phyloP scores from a whole-genome alignment of 73 alveolate species.

The Tetrahymena thermophila region DNA sequence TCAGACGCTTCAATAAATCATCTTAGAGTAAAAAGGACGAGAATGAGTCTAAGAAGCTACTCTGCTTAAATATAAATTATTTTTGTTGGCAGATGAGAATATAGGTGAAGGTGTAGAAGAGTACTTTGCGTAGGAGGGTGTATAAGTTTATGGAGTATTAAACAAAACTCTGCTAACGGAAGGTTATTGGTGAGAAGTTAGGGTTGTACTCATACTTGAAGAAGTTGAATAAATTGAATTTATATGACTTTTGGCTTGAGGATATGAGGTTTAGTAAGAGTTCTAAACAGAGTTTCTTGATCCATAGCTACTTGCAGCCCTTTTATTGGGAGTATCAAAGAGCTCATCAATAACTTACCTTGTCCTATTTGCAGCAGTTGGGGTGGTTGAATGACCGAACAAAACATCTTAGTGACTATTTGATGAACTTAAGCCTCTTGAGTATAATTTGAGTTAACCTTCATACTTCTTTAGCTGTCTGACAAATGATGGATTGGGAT shows the following conservation, averaged over 20 bases:
- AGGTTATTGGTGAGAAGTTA: not conserved
- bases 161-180: not conserved
- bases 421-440: not conserved
- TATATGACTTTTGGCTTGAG: not conserved
- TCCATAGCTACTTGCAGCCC: not conserved
- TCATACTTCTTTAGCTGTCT: not conserved
- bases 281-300: not conserved
- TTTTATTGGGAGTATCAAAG: not conserved
- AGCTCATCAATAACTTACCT: not conserved
- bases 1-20: not conserved
- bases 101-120: not conserved
- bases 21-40: not conserved
- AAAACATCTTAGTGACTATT: not conserved
- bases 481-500: not conserved
- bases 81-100: not conserved
- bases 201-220: not conserved
- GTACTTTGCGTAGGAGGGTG: not conserved
- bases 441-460: not conserved
- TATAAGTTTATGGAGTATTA: not conserved
- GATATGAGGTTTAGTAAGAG: not conserved
- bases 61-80: not conserved
- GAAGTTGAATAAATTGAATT: not conserved
- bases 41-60: not conserved
- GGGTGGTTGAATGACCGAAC: not conserved
- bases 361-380: not conserved